Evolutionary conservation across 768 basidiomycete species (phyloP).

Genomic region (Lyophyllum shimeji): DNA sequence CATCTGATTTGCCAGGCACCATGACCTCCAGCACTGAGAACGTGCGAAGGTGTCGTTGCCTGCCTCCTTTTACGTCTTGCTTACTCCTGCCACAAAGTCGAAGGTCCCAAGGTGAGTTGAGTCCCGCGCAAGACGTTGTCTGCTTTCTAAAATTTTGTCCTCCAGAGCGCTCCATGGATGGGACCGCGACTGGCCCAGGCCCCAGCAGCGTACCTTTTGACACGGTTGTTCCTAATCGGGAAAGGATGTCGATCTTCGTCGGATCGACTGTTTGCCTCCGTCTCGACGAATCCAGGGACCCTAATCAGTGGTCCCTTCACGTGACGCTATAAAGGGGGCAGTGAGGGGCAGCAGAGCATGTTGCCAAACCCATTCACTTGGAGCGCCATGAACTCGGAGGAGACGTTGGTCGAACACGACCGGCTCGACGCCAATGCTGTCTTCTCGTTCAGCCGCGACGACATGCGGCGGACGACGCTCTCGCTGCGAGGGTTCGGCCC

Average conservation of each 20-base stretch:
- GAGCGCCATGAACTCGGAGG: conserved; percentile 17
- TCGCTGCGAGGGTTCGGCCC: conserved; percentile 18
- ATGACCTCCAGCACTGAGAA: background rate
- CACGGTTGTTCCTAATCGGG: background rate
- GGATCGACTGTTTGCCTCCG: background rate
- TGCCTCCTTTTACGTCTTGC: too few relatives aligned
- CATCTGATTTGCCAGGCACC: background rate
- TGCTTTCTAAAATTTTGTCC: too few relatives aligned
- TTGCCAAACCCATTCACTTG: background rate
- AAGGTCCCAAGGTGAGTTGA: background rate
- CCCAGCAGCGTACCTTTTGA: background rate
- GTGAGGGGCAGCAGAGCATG: background rate
- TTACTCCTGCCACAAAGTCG: background rate
- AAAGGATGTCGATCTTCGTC: too few relatives aligned
- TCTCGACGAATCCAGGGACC: background rate
- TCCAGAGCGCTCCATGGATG: too few relatives aligned
- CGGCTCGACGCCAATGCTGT: conserved; percentile 14
- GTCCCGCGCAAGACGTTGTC: background rate
- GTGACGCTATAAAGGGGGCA: conserved; percentile 3
- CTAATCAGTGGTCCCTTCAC: conserved; percentile 5
- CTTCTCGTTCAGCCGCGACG: conserved; percentile 16
- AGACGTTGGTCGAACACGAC: conserved; percentile 17
- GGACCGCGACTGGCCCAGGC: too few relatives aligned
- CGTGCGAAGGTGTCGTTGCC: too few relatives aligned
- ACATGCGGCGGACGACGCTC: conserved; percentile 19